Conservation (phyloP, 2,329 filamentous ascomycete genomes). For the Blastomyces gilchristii region DNA sequence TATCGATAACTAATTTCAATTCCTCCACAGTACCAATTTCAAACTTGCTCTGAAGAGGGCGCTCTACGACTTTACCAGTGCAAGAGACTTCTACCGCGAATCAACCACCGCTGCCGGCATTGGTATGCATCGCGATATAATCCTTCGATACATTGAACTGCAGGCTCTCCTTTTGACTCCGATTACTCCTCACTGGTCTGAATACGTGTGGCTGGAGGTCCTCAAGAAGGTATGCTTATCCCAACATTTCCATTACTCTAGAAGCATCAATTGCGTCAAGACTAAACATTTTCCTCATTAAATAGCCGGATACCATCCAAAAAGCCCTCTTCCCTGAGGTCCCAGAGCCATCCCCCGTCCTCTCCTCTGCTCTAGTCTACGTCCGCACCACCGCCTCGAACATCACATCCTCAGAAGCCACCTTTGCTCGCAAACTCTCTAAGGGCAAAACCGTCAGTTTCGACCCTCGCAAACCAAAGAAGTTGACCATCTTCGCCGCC, state of each 20-base stretch:
- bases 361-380: constrained; percentile 74
- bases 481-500: constrained; percentile 75
- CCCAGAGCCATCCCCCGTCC: constrained; percentile 51
- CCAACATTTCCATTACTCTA: constrained; percentile 1
- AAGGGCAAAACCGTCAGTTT: constrained; percentile 83
- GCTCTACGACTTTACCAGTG: constrained; percentile 82
- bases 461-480: constrained; percentile 86
- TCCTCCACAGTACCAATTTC: constrained; percentile 53
- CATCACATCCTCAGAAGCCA: constrained; percentile 76
- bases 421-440: constrained; percentile 66
- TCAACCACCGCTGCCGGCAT: constrained; percentile 64
- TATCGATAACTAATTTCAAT: constrained; percentile 10
- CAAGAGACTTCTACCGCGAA: constrained; percentile 86
- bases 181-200: constrained; percentile 85
- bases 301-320: constrained; percentile 60
- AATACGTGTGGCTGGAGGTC: constrained; percentile 89
- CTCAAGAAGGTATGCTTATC: constrained; percentile 50
- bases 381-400: constrained; percentile 62
- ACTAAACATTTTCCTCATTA: neutral
- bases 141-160: constrained; percentile 71
- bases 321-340: constrained; percentile 64
- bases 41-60: constrained; percentile 77
- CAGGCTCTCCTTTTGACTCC: constrained; percentile 74
- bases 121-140: constrained; percentile 75
- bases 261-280: neutral